A percentile compares a stretch with the other conserved stretches of the same genome.
Conservation (phyloP, 768 basidiomycete genomes). For the Hirschioporus abietinus region DNA sequence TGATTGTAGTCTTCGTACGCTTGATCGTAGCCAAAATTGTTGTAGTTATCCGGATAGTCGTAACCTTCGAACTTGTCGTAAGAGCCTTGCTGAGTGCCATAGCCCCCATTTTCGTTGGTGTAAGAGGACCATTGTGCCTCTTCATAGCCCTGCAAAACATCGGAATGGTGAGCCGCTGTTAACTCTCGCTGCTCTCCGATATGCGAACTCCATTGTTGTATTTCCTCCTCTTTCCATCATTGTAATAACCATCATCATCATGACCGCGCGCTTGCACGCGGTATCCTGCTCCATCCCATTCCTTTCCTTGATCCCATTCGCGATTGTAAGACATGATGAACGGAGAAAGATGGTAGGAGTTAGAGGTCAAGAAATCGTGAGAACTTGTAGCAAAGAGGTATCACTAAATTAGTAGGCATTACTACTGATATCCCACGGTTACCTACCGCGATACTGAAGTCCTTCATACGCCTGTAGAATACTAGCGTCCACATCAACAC, state of each 20-base stretch:
- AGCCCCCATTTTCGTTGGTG: constrained; percentile 3
- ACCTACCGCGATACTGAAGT: too few relatives aligned
- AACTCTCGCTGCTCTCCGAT: constrained; percentile 4
- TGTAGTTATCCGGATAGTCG: constrained; percentile 39
- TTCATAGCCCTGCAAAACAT: constrained; percentile 45
- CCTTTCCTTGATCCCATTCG: constrained; percentile 85
- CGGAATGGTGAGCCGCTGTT: constrained; percentile 7
- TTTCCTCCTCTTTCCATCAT: constrained; percentile 75
- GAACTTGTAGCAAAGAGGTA: neutral
- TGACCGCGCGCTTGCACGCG: constrained; percentile 44
- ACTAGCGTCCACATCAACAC: constrained; percentile 11
- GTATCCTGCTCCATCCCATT: constrained; percentile 37
- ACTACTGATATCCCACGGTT: too few relatives aligned
- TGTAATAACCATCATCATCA: constrained; percentile 62
- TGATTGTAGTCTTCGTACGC: constrained; percentile 41
- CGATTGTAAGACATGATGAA: constrained; percentile 63
- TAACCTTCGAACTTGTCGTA: constrained; percentile 21
- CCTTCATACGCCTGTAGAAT: too few relatives aligned
- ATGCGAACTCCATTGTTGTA: constrained; percentile 66
- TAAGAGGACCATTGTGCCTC: constrained; percentile 20
- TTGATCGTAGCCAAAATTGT: constrained; percentile 30
- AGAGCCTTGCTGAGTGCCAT: constrained; percentile 18
- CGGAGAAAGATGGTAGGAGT: constrained; percentile 15
- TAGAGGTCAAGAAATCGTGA: constrained; percentile 15
- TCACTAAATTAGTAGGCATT: neutral